A percentile compares a stretch with the other conserved stretches of the same genome.
phyloP scores from a whole-genome alignment of 2,329 filamentous ascomycete species.

The Cladosporium sp. region DNA sequence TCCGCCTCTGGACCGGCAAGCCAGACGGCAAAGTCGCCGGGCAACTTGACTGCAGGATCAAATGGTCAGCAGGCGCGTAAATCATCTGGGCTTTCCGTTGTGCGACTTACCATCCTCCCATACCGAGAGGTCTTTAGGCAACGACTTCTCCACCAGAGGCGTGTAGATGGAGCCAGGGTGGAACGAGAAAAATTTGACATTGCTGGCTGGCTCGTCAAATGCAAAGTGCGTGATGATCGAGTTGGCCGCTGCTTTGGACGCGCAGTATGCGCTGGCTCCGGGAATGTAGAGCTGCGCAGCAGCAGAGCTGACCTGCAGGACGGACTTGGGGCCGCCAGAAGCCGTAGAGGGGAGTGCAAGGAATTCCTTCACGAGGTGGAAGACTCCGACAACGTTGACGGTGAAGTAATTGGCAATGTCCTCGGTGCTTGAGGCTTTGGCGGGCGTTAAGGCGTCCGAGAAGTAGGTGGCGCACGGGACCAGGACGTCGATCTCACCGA shows the following conservation, averaged over 20 bases:
- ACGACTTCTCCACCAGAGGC: background rate
- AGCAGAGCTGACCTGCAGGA: conserved; percentile 33
- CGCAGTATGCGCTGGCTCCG: conserved; percentile 1
- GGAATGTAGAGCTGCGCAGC: conserved; percentile 28
- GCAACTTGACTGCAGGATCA: conserved; percentile 13
- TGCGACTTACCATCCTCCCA: conserved; percentile 8
- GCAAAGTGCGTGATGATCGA: conserved; percentile 10
- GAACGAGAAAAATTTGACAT: conserved; percentile 4
- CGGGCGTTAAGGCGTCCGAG: conserved; percentile 22
- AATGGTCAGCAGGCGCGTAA: background rate
- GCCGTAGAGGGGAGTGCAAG: conserved; percentile 25
- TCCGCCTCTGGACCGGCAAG: conserved; percentile 32
- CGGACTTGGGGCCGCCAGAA: conserved; percentile 23
- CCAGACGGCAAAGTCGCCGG: conserved; percentile 33
- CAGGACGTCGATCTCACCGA: conserved; percentile 35
- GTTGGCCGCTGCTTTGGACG: conserved; percentile 8
- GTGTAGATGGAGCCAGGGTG: conserved; percentile 7
- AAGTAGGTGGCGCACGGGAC: conserved; percentile 34
- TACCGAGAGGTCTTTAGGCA: background rate
- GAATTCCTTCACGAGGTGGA: conserved; percentile 32
- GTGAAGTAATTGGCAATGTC: conserved; percentile 31
- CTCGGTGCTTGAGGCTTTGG: conserved; percentile 26
- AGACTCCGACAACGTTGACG: conserved; percentile 31
- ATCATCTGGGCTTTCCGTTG: background rate
- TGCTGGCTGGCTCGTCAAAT: background rate